A percentile compares a stretch with the other conserved stretches of the same genome.
phyloP scores from a whole-genome alignment of 1,139 yeast genomes.

The Hyphopichia pseudoburtonii region DNA sequence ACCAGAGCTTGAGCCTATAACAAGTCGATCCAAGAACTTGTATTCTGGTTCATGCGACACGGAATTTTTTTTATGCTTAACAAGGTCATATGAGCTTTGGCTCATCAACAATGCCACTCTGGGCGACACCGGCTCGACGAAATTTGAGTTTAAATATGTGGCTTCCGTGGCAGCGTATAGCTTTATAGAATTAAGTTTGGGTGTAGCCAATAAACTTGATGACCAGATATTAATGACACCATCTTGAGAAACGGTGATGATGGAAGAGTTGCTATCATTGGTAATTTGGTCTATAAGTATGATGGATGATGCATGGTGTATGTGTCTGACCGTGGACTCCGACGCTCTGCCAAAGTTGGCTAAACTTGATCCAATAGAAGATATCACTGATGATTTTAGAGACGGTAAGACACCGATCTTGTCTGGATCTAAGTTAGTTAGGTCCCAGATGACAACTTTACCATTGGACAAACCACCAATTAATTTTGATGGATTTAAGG shows the following conservation, averaged over 20 bases:
- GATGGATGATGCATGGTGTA: constrained; percentile 7
- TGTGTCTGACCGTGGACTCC: neutral
- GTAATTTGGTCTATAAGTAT: constrained; percentile 11
- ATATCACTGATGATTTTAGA: constrained; percentile 3
- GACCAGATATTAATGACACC: constrained; percentile 45
- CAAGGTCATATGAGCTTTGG: constrained; percentile 41
- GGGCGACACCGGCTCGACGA: neutral
- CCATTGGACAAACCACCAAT: constrained; percentile 43
- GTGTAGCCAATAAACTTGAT: constrained; percentile 34
- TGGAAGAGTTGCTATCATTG: constrained; percentile 24
- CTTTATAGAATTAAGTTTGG: constrained; percentile 22
- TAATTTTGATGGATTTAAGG: constrained; percentile 27
- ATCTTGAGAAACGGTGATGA: constrained; percentile 33
- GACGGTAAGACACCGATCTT: constrained; percentile 2
- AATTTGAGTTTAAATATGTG: constrained; percentile 1
- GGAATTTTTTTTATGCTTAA: constrained; percentile 27
- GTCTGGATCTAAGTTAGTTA: constrained; percentile 11
- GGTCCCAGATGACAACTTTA: constrained; percentile 41
- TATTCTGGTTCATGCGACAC: constrained; percentile 20
- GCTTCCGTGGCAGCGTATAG: constrained; percentile 9
- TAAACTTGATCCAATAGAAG: constrained; percentile 5
- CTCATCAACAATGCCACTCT: neutral
- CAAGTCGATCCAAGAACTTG: constrained; percentile 28
- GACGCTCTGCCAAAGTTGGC: neutral
- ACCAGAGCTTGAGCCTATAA: constrained; percentile 51